Base-by-base conservation (phyloP, 164 flowering plant species). In the Amborella trichopoda region DNA sequence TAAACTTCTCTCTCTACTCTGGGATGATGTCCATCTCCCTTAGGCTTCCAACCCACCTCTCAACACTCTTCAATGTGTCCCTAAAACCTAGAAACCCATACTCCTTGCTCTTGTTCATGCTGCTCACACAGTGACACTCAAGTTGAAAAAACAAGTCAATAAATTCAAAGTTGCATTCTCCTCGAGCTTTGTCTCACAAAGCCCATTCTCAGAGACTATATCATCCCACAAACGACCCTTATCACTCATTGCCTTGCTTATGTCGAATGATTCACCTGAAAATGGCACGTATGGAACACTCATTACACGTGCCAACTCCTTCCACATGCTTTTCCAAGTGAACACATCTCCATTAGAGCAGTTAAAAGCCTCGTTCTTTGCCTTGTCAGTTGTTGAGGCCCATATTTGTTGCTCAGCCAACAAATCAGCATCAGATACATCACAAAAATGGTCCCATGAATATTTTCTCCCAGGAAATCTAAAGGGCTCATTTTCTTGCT, bases 391-490 rank as follows among this genome's bases (percentile, higher is more conserved):
- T 3, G 43, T 54, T 0, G 68, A 44, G 0, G 70, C 68, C 74
- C 74, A 63, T 41, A 66, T 56, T 0, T 69, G 65, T 6, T 69
- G 70, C 33, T 60, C 51, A 3, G 74, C 70, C 0, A 65, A 44
- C 14, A 62, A 20, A 1, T 44, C 10, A 0, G 63, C 57, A 16
- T 66, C 74, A 0, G 68, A 34, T 22, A 38, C 49, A 33, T 62
- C 68, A 26, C 49, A 60, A 26, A 62, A 66, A 33, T 63, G 68
- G 23, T 69, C 68, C 74, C 70, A 60, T 3, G 63, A 53, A 62
- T 48, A 65, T 4, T 37, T 47, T 18, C 14, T 62, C 0, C 68
- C 68, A 0, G 70, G 70, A 18, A 42, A 69, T 27, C 56, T 44
- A 25, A 70, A 70, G 2, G 67, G 62, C 9, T 23, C 16, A 3